Percentiles rank a stretch among this genome's conserved stretches.
Evolutionary conservation across 75 land plant species (phyloP).

Genomic region (Sequoia sempervirens): DNA sequence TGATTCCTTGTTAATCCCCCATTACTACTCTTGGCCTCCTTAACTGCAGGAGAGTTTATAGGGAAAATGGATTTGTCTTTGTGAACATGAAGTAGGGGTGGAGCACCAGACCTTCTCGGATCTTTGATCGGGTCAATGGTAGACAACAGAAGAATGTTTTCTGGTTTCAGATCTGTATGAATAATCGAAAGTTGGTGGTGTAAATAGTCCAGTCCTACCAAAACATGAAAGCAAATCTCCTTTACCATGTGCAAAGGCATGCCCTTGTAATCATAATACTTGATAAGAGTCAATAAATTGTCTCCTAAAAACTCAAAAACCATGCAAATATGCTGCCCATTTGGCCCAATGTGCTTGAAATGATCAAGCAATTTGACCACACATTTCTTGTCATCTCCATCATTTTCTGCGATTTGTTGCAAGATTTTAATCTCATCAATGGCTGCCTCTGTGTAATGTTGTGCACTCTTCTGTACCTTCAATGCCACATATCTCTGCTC

Average conservation of each 20-base stretch:
- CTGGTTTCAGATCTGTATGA: constrained; percentile 97
- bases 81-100: constrained; percentile 30
- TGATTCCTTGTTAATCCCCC: constrained; percentile 68
- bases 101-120: constrained; percentile 49
- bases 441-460: constrained; percentile 91
- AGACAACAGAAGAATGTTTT: constrained; percentile 74
- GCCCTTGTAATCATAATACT: constrained; percentile 75
- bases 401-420: constrained; percentile 71
- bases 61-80: constrained; percentile 22
- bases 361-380: constrained; percentile 90
- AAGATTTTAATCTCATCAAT: constrained; percentile 88
- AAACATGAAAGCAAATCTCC: constrained; percentile 60
- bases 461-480: constrained; percentile 94
- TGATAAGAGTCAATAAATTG: constrained; percentile 81
- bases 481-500: constrained; percentile 75
- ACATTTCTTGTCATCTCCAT: constrained; percentile 60
- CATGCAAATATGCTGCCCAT: constrained; percentile 95
- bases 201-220: constrained; percentile 85
- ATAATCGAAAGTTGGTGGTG: constrained; percentile 86
- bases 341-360: constrained; percentile 86
- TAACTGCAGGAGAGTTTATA: constrained; percentile 16
- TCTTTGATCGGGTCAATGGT: constrained; percentile 65
- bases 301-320: constrained; percentile 95
- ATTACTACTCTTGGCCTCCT: constrained; percentile 25
- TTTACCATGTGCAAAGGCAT: constrained; percentile 78